phyloP scores from a whole-genome alignment of 78 protist genomes.

The Dictyostelium firmibasis region DNA sequence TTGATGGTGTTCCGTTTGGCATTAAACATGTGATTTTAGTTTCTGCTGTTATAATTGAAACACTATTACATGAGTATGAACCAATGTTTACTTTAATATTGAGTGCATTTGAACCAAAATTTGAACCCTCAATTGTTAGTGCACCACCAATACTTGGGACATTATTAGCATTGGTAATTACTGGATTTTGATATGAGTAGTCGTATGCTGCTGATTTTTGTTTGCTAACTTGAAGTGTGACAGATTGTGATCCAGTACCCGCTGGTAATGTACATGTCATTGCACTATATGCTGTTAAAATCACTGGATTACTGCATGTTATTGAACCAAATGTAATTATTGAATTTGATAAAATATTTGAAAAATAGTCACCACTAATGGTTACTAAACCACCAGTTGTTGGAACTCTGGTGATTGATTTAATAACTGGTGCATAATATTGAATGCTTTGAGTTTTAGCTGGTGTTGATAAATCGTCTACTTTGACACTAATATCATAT shows the following conservation, averaged over 20 bases:
- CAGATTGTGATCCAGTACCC: neutral
- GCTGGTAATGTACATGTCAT: conserved; percentile 10
- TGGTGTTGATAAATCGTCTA: neutral
- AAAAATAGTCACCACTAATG: conserved; percentile 1
- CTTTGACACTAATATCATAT: neutral
- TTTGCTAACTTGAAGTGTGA: neutral
- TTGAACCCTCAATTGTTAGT: neutral
- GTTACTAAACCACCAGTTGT: conserved; percentile 21
- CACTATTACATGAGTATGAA: neutral
- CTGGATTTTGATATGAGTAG: neutral
- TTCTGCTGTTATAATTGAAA: neutral
- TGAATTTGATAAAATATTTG: neutral
- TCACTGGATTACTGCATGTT: neutral
- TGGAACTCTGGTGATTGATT: neutral
- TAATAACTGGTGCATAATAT: conserved; percentile 7
- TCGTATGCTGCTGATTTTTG: neutral
- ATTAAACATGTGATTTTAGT: neutral
- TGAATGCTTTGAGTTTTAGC: neutral
- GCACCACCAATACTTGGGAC: neutral
- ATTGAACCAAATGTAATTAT: neutral
- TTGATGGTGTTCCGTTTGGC: neutral
- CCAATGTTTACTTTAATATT: neutral
- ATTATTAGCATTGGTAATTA: neutral
- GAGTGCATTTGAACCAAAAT: neutral
- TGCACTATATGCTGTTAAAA: neutral